Conservation (phyloP, 352 stramenopile genomes). For the Phytophthora colocasiae region DNA sequence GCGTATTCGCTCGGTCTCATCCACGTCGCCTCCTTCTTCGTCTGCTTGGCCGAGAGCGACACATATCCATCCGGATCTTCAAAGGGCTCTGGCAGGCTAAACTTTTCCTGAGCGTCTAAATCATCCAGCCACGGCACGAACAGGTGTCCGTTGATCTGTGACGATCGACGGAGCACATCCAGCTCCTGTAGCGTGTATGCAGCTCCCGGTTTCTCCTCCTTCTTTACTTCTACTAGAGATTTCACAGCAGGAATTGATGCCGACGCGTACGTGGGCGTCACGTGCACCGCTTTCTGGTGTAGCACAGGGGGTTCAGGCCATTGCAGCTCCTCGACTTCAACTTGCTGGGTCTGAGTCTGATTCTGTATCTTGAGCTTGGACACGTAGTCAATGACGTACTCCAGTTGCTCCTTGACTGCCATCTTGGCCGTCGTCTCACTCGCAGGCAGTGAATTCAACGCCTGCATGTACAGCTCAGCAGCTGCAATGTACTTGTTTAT, state of each 20-base stretch:
- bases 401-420: constrained; percentile 68
- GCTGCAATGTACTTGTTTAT: constrained; percentile 67
- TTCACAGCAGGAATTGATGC: neutral
- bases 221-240: neutral
- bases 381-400: constrained; percentile 81
- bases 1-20: constrained; percentile 73
- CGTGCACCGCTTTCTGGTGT: constrained; percentile 27
- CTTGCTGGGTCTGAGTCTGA: neutral
- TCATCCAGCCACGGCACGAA: constrained; percentile 87
- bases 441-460: constrained; percentile 47
- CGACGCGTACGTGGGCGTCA: constrained; percentile 28
- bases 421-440: constrained; percentile 39
- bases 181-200: constrained; percentile 73
- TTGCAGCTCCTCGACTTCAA: constrained; percentile 30
- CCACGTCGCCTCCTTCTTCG: constrained; percentile 66
- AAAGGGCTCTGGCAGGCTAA: constrained; percentile 58
- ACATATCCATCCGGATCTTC: constrained; percentile 75
- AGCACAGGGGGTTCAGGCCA: constrained; percentile 47
- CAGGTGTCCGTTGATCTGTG: constrained; percentile 83
- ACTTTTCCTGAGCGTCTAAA: constrained; percentile 66
- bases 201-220: constrained; percentile 20
- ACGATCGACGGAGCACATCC: constrained; percentile 82
- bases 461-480: constrained; percentile 75
- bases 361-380: constrained; percentile 54
- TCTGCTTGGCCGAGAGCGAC: constrained; percentile 73